Conservation (phyloP, 495 filamentous ascomycete species). For the Neurospora sp. region DNA sequence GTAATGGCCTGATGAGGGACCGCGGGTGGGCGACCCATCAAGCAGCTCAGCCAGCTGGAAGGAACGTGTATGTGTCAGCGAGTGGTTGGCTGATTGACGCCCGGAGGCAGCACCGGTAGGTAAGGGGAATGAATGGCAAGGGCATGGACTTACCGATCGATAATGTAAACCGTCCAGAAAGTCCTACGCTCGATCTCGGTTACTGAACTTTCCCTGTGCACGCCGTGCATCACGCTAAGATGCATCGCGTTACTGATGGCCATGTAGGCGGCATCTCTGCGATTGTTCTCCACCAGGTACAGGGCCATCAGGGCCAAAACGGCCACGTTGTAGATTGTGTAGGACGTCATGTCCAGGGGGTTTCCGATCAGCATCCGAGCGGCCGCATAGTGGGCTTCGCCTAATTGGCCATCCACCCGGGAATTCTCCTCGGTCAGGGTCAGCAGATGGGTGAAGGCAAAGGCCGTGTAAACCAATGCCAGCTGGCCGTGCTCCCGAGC, state of each 20-base stretch:
- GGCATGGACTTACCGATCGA: slow-evolving; percentile 25
- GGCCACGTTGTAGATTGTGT: slow-evolving; percentile 21
- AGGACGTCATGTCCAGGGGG: slow-evolving; percentile 22
- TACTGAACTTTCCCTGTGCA: slow-evolving; percentile 20
- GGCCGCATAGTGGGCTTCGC: slow-evolving; percentile 25
- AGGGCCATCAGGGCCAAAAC: slow-evolving; percentile 27
- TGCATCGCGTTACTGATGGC: slow-evolving; percentile 27
- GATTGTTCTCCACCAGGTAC: slow-evolving; percentile 30
- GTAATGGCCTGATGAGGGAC: slow-evolving; percentile 26
- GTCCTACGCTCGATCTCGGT: slow-evolving; percentile 22
- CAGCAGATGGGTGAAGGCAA: slow-evolving; percentile 20
- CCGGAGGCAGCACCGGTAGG: background rate
- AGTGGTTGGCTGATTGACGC: background rate
- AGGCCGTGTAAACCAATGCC: slow-evolving; percentile 20
- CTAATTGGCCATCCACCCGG: slow-evolving; percentile 9
- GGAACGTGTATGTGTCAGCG: background rate
- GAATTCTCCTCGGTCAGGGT: slow-evolving; percentile 6
- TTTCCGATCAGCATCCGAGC: slow-evolving; percentile 26
- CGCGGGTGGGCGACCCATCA: slow-evolving; percentile 31
- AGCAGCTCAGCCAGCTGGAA: slow-evolving; percentile 29
- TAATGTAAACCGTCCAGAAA: slow-evolving; percentile 35
- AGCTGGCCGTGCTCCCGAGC: slow-evolving; percentile 6
- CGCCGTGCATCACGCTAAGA: slow-evolving; percentile 24
- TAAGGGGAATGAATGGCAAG: background rate
- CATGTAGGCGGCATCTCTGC: slow-evolving; percentile 29